Percentiles rank a stretch among this genome's conserved stretches.
These are phyloP conservation scores for Phyllostachys edulis DNA, from an alignment of 176 grass and related monocot species.

Conservation along the genomic window DNA sequence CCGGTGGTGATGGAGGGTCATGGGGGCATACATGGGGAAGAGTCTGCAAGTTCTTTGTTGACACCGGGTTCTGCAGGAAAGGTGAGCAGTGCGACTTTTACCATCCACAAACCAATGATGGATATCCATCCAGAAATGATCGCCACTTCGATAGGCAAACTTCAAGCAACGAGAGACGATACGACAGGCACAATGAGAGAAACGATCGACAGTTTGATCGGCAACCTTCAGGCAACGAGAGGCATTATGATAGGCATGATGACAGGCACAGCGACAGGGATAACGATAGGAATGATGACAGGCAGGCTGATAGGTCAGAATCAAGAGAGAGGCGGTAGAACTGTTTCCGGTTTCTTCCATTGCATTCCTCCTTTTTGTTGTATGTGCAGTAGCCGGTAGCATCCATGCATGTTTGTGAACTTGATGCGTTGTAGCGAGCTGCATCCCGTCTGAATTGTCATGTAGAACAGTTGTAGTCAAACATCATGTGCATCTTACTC, in stretches of 20 bases:
- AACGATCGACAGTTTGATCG: conserved; percentile 42
- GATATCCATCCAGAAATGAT: conserved; percentile 29
- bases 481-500: conserved; percentile 34
- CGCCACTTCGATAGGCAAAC: conserved; percentile 34
- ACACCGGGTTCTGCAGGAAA: conserved; percentile 46
- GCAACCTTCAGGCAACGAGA: conserved; percentile 40
- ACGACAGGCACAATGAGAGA: conserved; percentile 34
- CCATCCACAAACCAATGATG: conserved; percentile 34
- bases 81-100: conserved; percentile 31
- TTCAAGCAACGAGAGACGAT: conserved; percentile 26
- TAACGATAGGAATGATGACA: neutral
- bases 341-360: neutral
- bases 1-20: conserved; percentile 47
- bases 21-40: conserved; percentile 7
- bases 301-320: conserved; percentile 41
- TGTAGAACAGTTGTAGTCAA: conserved; percentile 43
- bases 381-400: conserved; percentile 42
- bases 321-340: conserved; percentile 45
- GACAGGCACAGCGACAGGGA: conserved; percentile 16
- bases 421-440: conserved; percentile 19
- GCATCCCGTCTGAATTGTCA: conserved; percentile 4
- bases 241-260: conserved; percentile 33
- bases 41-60: conserved; percentile 32
- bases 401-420: conserved; percentile 32
- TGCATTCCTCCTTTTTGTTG: conserved; percentile 44